Percentiles rank a stretch among this genome's conserved stretches.
Conservation (phyloP, 73 alveolate genomes). For the Tetrahymena thermophila region DNA sequence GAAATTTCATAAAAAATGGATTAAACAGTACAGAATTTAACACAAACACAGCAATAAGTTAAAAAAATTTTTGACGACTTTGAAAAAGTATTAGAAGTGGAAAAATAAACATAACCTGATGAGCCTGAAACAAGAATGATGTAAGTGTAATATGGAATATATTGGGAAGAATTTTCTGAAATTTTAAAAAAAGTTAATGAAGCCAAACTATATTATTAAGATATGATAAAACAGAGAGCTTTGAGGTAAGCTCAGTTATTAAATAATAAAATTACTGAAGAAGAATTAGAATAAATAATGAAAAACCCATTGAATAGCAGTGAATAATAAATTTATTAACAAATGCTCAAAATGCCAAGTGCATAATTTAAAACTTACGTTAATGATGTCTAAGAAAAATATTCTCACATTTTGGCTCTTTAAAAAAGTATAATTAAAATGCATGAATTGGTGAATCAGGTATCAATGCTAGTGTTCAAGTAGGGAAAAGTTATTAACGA, state of each 20-base stretch:
- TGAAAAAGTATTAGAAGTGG: neutral
- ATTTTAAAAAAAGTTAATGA: neutral
- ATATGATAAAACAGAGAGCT: neutral
- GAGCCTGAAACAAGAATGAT: neutral
- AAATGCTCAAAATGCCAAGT: neutral
- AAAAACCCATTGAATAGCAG: neutral
- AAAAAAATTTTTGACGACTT: neutral
- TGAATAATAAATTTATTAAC: neutral
- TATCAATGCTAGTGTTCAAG: neutral
- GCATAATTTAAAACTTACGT: neutral
- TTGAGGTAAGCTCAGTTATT: neutral
- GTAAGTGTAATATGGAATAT: neutral
- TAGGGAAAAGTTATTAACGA: neutral
- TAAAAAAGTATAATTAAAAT: neutral
- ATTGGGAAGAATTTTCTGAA: neutral
- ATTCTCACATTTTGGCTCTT: neutral
- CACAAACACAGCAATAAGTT: neutral
- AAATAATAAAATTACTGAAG: neutral
- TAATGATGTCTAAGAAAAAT: neutral
- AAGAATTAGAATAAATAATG: neutral
- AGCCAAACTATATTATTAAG: neutral
- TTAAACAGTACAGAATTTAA: neutral
- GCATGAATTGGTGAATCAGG: neutral
- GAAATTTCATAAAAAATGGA: neutral
- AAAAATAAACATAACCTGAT: neutral